Evolutionary conservation across 768 basidiomycete species (phyloP).

Genomic region (Kwoniella sp.): DNA sequence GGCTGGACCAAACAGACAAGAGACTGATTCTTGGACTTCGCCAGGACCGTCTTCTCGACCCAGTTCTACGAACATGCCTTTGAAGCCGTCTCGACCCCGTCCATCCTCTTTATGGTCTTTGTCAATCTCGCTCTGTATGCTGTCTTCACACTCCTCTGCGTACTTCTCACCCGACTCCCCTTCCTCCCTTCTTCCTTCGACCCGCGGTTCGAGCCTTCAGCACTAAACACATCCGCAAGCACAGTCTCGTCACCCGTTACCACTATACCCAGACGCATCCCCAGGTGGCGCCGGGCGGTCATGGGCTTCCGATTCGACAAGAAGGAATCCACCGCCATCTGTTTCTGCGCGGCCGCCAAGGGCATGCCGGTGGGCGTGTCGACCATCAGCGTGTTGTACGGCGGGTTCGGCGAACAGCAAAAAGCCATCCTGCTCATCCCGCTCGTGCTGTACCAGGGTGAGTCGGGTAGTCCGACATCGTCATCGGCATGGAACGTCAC

Average conservation of each 20-base stretch:
- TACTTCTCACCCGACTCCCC: slow-evolving; percentile 31
- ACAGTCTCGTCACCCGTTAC: neutral
- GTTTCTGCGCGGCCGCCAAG: slow-evolving; percentile 47
- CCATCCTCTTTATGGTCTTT: slow-evolving; percentile 34
- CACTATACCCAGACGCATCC: neutral
- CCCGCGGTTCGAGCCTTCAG: too few relatives aligned
- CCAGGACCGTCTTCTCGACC: slow-evolving; percentile 35
- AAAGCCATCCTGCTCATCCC: slow-evolving; percentile 41
- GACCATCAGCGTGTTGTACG: slow-evolving; percentile 40
- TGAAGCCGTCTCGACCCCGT: slow-evolving; percentile 26
- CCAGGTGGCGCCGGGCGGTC: slow-evolving; percentile 1
- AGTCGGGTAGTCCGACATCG: too few relatives aligned
- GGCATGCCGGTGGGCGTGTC: slow-evolving; percentile 44
- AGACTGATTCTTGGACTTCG: too few relatives aligned
- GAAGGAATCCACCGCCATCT: slow-evolving; percentile 40
- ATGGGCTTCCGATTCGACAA: slow-evolving; percentile 27
- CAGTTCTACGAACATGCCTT: slow-evolving; percentile 35
- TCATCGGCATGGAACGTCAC: too few relatives aligned
- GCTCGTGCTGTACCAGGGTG: slow-evolving; percentile 50
- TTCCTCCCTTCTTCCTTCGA: slow-evolving; percentile 16
- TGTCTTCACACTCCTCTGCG: slow-evolving; percentile 26
- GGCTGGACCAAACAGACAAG: too few relatives aligned
- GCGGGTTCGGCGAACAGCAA: slow-evolving; percentile 32
- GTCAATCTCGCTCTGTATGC: slow-evolving; percentile 30
- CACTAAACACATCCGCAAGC: neutral